Evolutionary conservation across 805 yeast species (phyloP).

Genomic region (Phaffomyces opuntiae): DNA sequence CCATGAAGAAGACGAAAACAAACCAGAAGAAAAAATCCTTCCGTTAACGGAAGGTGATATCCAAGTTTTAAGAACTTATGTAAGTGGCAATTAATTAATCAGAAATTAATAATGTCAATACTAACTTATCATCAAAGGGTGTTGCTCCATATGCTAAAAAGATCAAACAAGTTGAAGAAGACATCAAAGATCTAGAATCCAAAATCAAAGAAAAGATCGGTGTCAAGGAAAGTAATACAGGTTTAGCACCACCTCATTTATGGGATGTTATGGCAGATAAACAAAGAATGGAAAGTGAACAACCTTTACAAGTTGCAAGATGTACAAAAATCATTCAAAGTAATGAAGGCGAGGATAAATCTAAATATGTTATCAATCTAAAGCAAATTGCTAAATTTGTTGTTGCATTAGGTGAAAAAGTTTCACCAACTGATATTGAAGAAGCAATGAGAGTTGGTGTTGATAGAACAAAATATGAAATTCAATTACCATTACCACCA

Average conservation of each 20-base stretch:
- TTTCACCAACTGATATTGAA: constrained; percentile 97
- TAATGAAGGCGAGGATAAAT: constrained; percentile 61
- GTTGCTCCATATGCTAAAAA: constrained; percentile 90
- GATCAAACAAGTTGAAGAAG: constrained; percentile 79
- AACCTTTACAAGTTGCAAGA: constrained; percentile 96
- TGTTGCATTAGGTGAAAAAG: constrained; percentile 93
- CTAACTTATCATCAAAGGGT: constrained; percentile 38
- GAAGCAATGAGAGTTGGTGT: constrained; percentile 99
- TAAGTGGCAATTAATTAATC: constrained; percentile 23
- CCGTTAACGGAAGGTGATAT: constrained; percentile 96
- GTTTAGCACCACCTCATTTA: constrained; percentile 91
- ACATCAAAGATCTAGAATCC: constrained; percentile 74
- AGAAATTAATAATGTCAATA: too few relatives aligned
- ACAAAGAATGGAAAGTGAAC: constrained; percentile 88
- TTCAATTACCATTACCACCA: constrained; percentile 96
- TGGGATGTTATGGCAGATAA: constrained; percentile 98
- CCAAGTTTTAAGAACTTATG: constrained; percentile 89
- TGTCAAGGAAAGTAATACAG: constrained; percentile 91
- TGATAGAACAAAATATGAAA: constrained; percentile 93
- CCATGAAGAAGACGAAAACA: constrained; percentile 61
- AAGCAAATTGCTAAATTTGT: constrained; percentile 98
- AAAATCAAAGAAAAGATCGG: constrained; percentile 94
- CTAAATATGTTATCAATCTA: constrained; percentile 91
- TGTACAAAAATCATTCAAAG: constrained; percentile 92
- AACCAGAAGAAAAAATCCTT: constrained; percentile 62